Evolutionary conservation across 2,329 filamentous ascomycete species (phyloP), one percentile per base, ranked within the genome.

Genomic region (Colletotrichum kahawae): DNA sequence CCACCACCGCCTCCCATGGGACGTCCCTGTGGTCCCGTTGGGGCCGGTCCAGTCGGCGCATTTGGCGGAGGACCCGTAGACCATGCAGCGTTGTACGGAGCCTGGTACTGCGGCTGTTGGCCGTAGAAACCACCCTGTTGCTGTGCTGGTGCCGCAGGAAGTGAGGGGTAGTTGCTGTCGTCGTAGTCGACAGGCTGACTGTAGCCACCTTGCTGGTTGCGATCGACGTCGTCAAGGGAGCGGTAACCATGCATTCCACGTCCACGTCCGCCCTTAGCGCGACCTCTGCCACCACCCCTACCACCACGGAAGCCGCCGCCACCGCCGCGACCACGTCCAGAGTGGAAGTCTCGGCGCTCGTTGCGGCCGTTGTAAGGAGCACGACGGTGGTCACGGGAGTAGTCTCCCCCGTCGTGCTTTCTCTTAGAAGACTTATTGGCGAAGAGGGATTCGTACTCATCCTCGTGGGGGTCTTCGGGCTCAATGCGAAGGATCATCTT

Each of bases 401-500:
- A 81, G 29, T 82, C 80, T 18, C 83, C 79, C 18, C 83, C 79
- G 48, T 82, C 71, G 8, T 93, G 90, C 79, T 93, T 93, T 68
- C 91, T 87, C 84, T 93, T 93, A 72, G 89, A 85, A 43, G 86
- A 84, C 80, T 90, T 93, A 80, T 90, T 92, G 36, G 89, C 87
- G 77, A 92, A 92, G 21, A 90, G 85, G 79, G 88, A 90, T 78
- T 94, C 92, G 80, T 92, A 92, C 76, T 92, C 90, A 77, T 90
- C 91, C 79, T 94, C 92, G 29, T 85, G 83, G 4, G 87, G 85
- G 66, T 92, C 86, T 77, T 96, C 94, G 67, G 92, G 88, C 82
- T 98, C 95, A 62, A 98, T 93, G 2, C 94, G 91, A 67, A 98
- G 85, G 77, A 97, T 88, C 18, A 95, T 91, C 85, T 97, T 98